phyloP scores from a whole-genome alignment of 2,329 filamentous ascomycete genomes.

The Elsinoe batatas region DNA sequence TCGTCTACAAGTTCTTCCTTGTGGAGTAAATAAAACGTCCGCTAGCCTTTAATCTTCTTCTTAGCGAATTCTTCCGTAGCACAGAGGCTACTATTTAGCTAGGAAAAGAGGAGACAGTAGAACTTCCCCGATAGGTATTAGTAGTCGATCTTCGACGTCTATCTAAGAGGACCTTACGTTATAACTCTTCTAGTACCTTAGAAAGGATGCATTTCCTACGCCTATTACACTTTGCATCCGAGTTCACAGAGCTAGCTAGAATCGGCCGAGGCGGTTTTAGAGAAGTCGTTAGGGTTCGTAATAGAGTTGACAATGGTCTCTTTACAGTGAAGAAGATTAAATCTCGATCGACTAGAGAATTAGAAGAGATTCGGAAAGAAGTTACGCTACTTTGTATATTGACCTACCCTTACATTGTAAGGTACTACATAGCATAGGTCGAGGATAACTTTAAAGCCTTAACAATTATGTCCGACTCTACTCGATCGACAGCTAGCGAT shows the following conservation, averaged over 20 bases:
- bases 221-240: slow-evolving; percentile 67
- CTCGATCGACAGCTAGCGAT: too few relatives aligned
- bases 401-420: slow-evolving; percentile 78
- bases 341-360: slow-evolving; percentile 57
- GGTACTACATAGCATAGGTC: slow-evolving; percentile 93
- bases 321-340: slow-evolving; percentile 97
- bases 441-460: slow-evolving; percentile 48
- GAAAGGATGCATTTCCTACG: slow-evolving; percentile 17
- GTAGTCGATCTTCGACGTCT: slow-evolving; percentile 21
- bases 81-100: slow-evolving; percentile 34
- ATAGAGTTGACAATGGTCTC: slow-evolving; percentile 84
- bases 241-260: slow-evolving; percentile 82
- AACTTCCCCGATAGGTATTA: slow-evolving; percentile 13
- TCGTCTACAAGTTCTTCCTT: slow-evolving; percentile 77
- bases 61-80: slow-evolving; percentile 46
- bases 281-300: slow-evolving; percentile 88
- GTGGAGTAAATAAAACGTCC: slow-evolving; percentile 74
- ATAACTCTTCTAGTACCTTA: slow-evolving; percentile 23
- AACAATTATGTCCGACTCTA: slow-evolving; percentile 4
- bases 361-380: slow-evolving; percentile 75
- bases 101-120: background rate
- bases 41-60: slow-evolving; percentile 64
- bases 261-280: slow-evolving; percentile 92
- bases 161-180: slow-evolving; percentile 22
- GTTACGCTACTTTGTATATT: slow-evolving; percentile 84